Conservation (phyloP, 1,284 basidiomycete species). For the Trametes versicolor region DNA sequence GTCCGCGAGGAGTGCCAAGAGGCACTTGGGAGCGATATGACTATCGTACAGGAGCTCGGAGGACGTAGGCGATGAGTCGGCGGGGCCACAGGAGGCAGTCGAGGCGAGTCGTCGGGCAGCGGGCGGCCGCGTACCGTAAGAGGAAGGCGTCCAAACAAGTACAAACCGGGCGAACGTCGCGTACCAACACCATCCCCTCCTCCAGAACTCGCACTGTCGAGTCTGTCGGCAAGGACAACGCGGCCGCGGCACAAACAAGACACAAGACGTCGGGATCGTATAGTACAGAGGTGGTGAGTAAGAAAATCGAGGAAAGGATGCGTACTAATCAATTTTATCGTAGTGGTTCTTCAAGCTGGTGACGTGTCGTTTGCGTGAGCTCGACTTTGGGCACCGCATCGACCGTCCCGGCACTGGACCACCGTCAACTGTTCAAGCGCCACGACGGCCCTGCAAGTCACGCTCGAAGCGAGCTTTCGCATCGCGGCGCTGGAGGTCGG, state of each 20-base stretch:
- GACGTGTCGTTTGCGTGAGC: background rate
- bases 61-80: conserved; percentile 3
- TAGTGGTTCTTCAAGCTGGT: background rate
- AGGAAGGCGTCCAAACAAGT: background rate
- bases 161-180: background rate
- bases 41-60: conserved; percentile 2
- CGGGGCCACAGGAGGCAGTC: conserved; percentile 1
- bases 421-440: background rate
- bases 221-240: background rate
- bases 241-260: background rate
- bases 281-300: background rate
- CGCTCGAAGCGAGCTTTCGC: conserved; percentile 1
- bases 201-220: conserved; percentile 18
- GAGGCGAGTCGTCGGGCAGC: conserved; percentile 1
- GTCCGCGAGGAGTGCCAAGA: conserved; percentile 6
- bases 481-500: conserved; percentile 6
- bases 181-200: conserved; percentile 18
- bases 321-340: background rate
- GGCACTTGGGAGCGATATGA: background rate
- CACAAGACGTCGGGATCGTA: background rate
- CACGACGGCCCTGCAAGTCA: background rate
- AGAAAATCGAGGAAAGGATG: background rate
- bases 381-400: background rate
- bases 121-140: background rate
- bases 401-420: background rate